These are phyloP conservation scores for Aspergillus sp. DNA, from an alignment of 2,329 filamentous ascomycete genomes.

Conservation along the genomic window DNA sequence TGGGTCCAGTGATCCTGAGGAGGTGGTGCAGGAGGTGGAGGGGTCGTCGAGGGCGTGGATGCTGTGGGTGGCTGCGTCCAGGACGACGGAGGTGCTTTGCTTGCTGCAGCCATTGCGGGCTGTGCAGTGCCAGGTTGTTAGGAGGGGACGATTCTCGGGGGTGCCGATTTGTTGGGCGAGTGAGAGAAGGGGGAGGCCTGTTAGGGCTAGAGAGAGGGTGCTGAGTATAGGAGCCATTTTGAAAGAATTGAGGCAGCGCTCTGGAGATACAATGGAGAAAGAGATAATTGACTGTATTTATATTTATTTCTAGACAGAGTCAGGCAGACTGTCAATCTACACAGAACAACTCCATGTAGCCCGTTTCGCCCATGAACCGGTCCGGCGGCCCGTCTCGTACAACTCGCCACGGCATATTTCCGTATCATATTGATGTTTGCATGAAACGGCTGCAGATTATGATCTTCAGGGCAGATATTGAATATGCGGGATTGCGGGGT, in stretches of 20 bases:
- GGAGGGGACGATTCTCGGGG: constrained; percentile 51
- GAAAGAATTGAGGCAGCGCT: neutral
- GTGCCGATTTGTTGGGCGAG: constrained; percentile 54
- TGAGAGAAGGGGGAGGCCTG: constrained; percentile 35
- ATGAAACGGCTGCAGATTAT: neutral
- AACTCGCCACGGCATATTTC: neutral
- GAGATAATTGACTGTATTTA: neutral
- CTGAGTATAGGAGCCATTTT: constrained; percentile 18
- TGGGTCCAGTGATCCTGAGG: constrained; percentile 48
- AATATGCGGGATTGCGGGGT: neutral
- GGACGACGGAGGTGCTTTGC: constrained; percentile 50
- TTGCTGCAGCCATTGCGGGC: constrained; percentile 49
- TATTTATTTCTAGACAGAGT: neutral
- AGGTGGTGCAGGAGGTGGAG: constrained; percentile 50
- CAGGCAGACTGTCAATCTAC: neutral
- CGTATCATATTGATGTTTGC: neutral
- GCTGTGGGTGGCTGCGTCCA: constrained; percentile 57
- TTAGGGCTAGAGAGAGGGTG: constrained; percentile 5
- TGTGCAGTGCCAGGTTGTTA: constrained; percentile 54
- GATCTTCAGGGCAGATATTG: neutral
- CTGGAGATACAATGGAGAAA: neutral
- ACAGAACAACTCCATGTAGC: neutral
- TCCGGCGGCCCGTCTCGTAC: neutral
- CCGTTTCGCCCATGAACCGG: neutral
- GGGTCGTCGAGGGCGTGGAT: constrained; percentile 41